Evolutionary conservation across 768 basidiomycete species (phyloP).

Genomic region (Phanerochaete sordida): DNA sequence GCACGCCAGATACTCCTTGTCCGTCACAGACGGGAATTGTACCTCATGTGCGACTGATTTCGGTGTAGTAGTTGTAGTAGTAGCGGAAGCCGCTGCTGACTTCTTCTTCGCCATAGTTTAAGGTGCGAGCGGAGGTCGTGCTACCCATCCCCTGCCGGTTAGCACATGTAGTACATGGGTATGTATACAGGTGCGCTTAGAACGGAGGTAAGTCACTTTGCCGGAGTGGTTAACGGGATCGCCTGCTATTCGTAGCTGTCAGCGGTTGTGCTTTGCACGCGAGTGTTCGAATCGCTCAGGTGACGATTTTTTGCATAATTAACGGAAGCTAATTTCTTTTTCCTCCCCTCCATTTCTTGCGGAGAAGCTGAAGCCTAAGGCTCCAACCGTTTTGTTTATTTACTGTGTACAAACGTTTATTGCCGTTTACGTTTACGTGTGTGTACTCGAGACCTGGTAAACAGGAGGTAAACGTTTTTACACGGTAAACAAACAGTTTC

Average conservation of each 20-base stretch:
- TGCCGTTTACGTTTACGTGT: too few relatives aligned
- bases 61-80: background rate
- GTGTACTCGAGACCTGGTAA: too few relatives aligned
- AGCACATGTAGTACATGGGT: background rate
- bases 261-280: constrained; percentile 59
- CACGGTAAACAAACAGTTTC: too few relatives aligned
- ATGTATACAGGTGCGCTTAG: background rate
- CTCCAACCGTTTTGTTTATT: background rate
- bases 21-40: constrained; percentile 41
- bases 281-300: constrained; percentile 55
- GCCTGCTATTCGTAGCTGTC: constrained; percentile 35
- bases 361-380: too few relatives aligned
- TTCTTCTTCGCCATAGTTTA: background rate
- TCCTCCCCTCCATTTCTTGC: too few relatives aligned
- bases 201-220: constrained; percentile 65
- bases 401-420: too few relatives aligned
- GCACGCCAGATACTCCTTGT: constrained; percentile 45
- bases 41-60: background rate
- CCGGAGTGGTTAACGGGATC: constrained; percentile 85
- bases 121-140: too few relatives aligned
- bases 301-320: constrained; percentile 44
- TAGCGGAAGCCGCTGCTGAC: background rate
- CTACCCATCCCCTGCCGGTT: too few relatives aligned
- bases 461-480: too few relatives aligned
- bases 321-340: too few relatives aligned